These are phyloP conservation scores for Botrytis cinerea DNA, from an alignment of 2,329 filamentous ascomycete species.

Conservation along the genomic window DNA sequence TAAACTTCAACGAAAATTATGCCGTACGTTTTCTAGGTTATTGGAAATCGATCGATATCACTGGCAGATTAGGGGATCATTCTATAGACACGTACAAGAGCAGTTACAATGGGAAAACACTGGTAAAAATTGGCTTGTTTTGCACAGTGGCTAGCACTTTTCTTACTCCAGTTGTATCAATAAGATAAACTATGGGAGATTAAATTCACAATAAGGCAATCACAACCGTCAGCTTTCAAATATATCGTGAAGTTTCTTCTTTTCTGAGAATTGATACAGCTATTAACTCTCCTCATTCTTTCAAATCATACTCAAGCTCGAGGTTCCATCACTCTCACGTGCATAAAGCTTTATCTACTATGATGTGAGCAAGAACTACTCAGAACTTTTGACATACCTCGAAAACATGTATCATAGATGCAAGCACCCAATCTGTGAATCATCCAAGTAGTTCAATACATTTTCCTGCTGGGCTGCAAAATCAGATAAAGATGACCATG, in stretches of 20 bases:
- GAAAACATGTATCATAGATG: fast-evolving
- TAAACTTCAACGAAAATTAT: fast-evolving
- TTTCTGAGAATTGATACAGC: too few species aligned
- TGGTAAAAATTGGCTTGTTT: too few species aligned
- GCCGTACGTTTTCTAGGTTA: fast-evolving
- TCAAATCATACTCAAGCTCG: neutral
- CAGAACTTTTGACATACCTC: neutral
- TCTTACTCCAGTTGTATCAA: neutral
- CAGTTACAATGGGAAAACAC: neutral
- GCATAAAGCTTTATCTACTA: neutral
- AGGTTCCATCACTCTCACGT: neutral
- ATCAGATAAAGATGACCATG: neutral
- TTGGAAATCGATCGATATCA: neutral
- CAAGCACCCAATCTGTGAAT: neutral
- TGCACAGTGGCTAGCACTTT: fast-evolving
- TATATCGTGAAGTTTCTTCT: neutral
- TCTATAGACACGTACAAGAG: neutral
- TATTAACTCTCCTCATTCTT: too few species aligned
- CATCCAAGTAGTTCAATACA: fast-evolving
- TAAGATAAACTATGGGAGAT: fast-evolving
- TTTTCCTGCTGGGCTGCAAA: fast-evolving
- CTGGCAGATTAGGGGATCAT: too few species aligned
- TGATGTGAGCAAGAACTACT: neutral
- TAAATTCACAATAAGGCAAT: too few species aligned
- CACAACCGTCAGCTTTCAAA: neutral